Percentiles rank a stretch among this genome's conserved stretches.
Conservation (phyloP, 2,329 filamentous ascomycete species). For the Aspergillus uvarum region DNA sequence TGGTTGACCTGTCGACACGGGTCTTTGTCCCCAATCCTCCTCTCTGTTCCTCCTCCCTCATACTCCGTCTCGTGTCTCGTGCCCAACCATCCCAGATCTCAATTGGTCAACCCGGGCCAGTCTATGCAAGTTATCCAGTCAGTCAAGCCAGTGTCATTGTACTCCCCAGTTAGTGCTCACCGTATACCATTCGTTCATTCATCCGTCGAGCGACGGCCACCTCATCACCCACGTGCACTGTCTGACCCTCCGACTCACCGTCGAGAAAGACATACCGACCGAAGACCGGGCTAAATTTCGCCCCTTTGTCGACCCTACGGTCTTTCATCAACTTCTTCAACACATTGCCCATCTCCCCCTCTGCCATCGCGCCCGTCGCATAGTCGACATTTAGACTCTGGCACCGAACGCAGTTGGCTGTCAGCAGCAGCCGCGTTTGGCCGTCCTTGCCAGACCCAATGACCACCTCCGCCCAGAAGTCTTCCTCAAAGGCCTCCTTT, state of each 20-base stretch:
- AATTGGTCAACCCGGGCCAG: constrained; percentile 24
- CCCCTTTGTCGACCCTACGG: constrained; percentile 67
- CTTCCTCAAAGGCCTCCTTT: constrained; percentile 62
- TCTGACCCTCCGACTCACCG: constrained; percentile 32
- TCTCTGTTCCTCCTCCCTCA: background rate
- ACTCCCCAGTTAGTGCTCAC: constrained; percentile 41
- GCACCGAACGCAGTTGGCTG: constrained; percentile 69
- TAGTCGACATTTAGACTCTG: constrained; percentile 71
- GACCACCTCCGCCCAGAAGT: constrained; percentile 67
- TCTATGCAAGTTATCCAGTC: constrained; percentile 6
- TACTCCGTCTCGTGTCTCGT: background rate
- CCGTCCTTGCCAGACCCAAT: constrained; percentile 33
- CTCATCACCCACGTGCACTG: constrained; percentile 57
- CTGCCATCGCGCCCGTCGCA: constrained; percentile 58
- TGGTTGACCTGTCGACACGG: background rate
- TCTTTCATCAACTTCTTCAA: constrained; percentile 70
- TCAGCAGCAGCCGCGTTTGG: constrained; percentile 54
- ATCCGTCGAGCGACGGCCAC: constrained; percentile 54
- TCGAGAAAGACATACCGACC: constrained; percentile 68
- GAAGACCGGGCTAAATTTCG: constrained; percentile 69
- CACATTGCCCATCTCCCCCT: constrained; percentile 59
- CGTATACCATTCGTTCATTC: constrained; percentile 54
- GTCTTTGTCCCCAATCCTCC: background rate
- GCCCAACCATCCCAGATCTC: background rate
- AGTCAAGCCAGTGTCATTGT: constrained; percentile 1